Percentiles rank a stretch among this genome's conserved stretches.
Conservation (phyloP, 495 filamentous ascomycete species). For the Penicillium egyptiacum region DNA sequence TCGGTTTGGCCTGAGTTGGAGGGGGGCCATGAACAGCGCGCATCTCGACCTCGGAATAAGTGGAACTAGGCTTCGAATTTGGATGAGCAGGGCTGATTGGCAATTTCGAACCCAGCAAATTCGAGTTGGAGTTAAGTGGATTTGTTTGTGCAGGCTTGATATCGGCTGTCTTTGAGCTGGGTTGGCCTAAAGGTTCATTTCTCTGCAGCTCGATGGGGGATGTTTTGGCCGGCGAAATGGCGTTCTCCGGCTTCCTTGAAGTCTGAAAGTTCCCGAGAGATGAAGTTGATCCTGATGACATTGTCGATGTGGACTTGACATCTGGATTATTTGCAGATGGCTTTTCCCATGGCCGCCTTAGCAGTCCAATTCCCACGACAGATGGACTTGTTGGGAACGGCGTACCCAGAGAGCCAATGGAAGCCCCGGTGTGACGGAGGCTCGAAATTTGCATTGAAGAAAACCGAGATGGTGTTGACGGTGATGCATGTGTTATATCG, state of each 20-base stretch:
- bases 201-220: not conserved
- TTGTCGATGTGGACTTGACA: not conserved
- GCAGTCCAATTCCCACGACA: conserved; percentile 3
- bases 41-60: not conserved
- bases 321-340: conserved; percentile 1
- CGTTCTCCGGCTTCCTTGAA: not conserved
- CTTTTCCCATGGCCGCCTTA: not conserved
- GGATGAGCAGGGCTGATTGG: conserved; percentile 8
- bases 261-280: not conserved
- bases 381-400: not conserved
- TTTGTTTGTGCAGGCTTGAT: not conserved
- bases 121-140: not conserved
- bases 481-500: not conserved
- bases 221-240: not conserved
- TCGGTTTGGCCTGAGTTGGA: not conserved
- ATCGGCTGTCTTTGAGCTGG: not conserved
- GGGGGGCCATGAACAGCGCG: not conserved
- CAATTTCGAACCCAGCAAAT: conserved; percentile 1
- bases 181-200: no score
- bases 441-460: conserved; percentile 1
- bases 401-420: not conserved
- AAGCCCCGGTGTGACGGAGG: conserved; percentile 3
- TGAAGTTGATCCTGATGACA: not conserved
- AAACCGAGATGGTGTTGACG: not conserved
- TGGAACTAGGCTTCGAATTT: not conserved